Evolutionary conservation across 2,329 filamentous ascomycete species (phyloP).

Genomic region (Fusarium miscanthi): DNA sequence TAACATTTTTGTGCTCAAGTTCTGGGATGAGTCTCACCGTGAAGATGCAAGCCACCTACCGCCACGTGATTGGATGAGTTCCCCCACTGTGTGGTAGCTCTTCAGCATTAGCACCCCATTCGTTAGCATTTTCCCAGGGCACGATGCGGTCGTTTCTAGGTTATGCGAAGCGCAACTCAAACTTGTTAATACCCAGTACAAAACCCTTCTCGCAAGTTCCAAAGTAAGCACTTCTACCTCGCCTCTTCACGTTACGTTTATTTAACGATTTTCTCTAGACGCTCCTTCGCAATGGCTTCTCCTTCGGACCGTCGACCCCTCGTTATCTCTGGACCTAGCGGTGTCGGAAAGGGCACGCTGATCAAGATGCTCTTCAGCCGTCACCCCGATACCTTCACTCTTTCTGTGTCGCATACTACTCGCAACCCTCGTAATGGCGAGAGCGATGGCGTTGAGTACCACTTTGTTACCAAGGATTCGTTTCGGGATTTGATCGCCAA

Average conservation of each 20-base stretch:
- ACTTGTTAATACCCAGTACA: slow-evolving; percentile 8
- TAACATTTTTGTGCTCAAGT: background rate
- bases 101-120: slow-evolving; percentile 21
- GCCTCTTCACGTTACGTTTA: fast-evolving
- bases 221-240: background rate
- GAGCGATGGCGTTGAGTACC: slow-evolving; percentile 80
- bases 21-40: background rate
- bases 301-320: slow-evolving; percentile 70
- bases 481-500: slow-evolving; percentile 75
- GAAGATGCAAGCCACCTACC: background rate
- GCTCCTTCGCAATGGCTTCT: slow-evolving; percentile 41
- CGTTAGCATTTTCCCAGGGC: slow-evolving; percentile 22
- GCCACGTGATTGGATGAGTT: slow-evolving; percentile 21
- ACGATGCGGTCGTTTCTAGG: slow-evolving; percentile 34
- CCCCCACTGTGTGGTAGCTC: slow-evolving; percentile 18
- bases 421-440: slow-evolving; percentile 82
- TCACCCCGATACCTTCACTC: slow-evolving; percentile 62
- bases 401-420: slow-evolving; percentile 82
- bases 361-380: slow-evolving; percentile 75
- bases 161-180: slow-evolving; percentile 32
- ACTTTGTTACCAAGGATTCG: slow-evolving; percentile 74
- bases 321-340: slow-evolving; percentile 83
- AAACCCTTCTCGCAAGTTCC: slow-evolving; percentile 13
- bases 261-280: background rate
- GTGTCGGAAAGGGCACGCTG: slow-evolving; percentile 85